These are phyloP conservation scores for Rhizopus delemar DNA, from an alignment of 371 early-diverging fungal genomes.

Conservation along the genomic window DNA sequence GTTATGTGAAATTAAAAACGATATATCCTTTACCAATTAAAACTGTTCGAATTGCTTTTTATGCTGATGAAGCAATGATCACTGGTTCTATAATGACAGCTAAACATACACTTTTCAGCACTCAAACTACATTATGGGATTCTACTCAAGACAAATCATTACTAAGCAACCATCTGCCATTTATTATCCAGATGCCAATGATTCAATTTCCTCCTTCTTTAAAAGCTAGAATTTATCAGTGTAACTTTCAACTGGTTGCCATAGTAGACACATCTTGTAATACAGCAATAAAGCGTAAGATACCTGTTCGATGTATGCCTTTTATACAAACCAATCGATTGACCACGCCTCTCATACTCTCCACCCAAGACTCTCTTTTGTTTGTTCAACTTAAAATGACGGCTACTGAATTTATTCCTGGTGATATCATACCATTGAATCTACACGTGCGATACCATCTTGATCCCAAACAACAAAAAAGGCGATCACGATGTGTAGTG, in stretches of 20 bases:
- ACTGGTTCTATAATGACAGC: constrained; percentile 3
- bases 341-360: constrained; percentile 10
- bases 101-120: constrained; percentile 8
- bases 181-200: constrained; percentile 28
- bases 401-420: constrained; percentile 16
- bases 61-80: constrained; percentile 20
- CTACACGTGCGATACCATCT: constrained; percentile 4
- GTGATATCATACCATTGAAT: constrained; percentile 11
- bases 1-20: constrained; percentile 17
- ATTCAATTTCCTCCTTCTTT: constrained; percentile 24
- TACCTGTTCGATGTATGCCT: constrained; percentile 19
- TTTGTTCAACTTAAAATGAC: constrained; percentile 9
- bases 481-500: constrained; percentile 8
- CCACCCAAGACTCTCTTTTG: constrained; percentile 9
- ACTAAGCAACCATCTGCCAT: constrained; percentile 8
- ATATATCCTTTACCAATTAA: background rate
- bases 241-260: constrained; percentile 18
- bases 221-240: constrained; percentile 4
- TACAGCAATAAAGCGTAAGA: background rate
- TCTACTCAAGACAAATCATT: background rate
- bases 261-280: constrained; percentile 8
- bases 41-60: constrained; percentile 19
- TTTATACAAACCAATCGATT: constrained; percentile 22
- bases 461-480: background rate
- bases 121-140: constrained; percentile 16